Evolutionary conservation across 2,329 filamentous ascomycete species (phyloP).

Genomic region (Xylaria sp.): DNA sequence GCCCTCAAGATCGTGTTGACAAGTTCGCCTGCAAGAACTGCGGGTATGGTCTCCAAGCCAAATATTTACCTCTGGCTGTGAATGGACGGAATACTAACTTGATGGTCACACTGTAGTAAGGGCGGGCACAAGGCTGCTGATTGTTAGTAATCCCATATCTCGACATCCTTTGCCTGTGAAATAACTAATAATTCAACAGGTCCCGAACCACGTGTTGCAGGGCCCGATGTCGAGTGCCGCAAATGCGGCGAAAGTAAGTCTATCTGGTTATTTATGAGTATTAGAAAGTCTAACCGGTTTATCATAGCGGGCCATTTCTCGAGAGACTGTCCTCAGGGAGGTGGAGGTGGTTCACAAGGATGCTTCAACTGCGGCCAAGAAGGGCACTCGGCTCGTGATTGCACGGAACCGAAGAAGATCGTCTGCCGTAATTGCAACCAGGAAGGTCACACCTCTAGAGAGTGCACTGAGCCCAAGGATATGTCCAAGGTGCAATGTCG

Average conservation of each 20-base stretch:
- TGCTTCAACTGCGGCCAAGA: slow-evolving; percentile 73
- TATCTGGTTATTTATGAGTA: not conserved
- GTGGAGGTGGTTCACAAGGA: slow-evolving; percentile 59
- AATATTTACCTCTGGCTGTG: not conserved
- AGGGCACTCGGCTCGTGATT: slow-evolving; percentile 66
- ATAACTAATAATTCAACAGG: slow-evolving; percentile 41
- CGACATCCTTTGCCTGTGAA: slow-evolving; percentile 25
- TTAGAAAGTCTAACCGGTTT: slow-evolving; percentile 30
- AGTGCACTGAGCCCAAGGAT: slow-evolving; percentile 65
- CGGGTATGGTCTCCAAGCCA: slow-evolving; percentile 53
- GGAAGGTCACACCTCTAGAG: slow-evolving; percentile 68
- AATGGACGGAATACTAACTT: slow-evolving; percentile 14
- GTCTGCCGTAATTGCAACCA: slow-evolving; percentile 70
- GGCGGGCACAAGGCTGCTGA: slow-evolving; percentile 62
- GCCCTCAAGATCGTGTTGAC: slow-evolving; percentile 69
- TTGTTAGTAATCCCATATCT: slow-evolving; percentile 52
- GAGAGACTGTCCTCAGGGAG: slow-evolving; percentile 71
- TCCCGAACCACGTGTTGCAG: slow-evolving; percentile 68
- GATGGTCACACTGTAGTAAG: slow-evolving; percentile 49
- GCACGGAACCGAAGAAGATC: slow-evolving; percentile 57
- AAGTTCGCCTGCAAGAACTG: slow-evolving; percentile 76
- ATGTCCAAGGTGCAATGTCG: slow-evolving; percentile 56
- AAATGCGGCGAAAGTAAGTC: slow-evolving; percentile 69
- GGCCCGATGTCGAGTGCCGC: slow-evolving; percentile 70
- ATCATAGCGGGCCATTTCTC: slow-evolving; percentile 67